Evolutionary conservation across 495 filamentous ascomycete genomes (phyloP).

Genomic region (Aspergillus kassunensis): DNA sequence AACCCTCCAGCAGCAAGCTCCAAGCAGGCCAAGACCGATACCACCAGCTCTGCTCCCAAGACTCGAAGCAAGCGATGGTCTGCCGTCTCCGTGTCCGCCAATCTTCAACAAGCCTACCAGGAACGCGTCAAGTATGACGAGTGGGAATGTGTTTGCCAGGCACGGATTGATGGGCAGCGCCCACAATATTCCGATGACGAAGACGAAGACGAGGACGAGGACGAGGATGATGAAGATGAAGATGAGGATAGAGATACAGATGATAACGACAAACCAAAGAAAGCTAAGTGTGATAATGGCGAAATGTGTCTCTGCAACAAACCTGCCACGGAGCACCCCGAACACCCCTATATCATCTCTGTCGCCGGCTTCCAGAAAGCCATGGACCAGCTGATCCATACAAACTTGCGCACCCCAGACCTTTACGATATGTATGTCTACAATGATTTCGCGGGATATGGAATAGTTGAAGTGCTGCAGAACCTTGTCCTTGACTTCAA

Average conservation of each 20-base stretch:
- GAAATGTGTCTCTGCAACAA: constrained; percentile 37
- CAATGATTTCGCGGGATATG: constrained; percentile 37
- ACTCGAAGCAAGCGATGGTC: constrained; percentile 35
- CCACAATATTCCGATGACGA: constrained; percentile 1
- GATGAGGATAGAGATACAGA: not conserved
- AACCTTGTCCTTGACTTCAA: constrained; percentile 39
- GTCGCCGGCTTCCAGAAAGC: constrained; percentile 25
- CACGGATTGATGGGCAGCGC: constrained; percentile 4
- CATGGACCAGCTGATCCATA: not conserved
- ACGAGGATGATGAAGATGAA: constrained; percentile 17
- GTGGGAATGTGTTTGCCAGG: constrained; percentile 31
- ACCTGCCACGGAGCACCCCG: constrained; percentile 31
- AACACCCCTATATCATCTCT: constrained; percentile 37
- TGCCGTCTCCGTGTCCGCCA: constrained; percentile 36
- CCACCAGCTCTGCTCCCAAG: not conserved
- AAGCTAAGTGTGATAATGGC: constrained; percentile 11
- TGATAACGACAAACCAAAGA: not conserved
- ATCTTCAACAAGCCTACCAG: constrained; percentile 30
- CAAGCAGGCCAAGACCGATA: constrained; percentile 3
- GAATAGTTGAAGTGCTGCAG: constrained; percentile 34
- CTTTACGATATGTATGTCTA: constrained; percentile 37
- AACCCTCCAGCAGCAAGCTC: not conserved
- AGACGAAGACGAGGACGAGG: constrained; percentile 15
- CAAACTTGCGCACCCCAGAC: constrained; percentile 33
- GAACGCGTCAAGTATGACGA: constrained; percentile 20